Percentiles rank a stretch among this genome's conserved stretches.
These are phyloP conservation scores for Rhynchospora pubera DNA, from an alignment of 176 grass and related monocot species.

Conservation along the genomic window DNA sequence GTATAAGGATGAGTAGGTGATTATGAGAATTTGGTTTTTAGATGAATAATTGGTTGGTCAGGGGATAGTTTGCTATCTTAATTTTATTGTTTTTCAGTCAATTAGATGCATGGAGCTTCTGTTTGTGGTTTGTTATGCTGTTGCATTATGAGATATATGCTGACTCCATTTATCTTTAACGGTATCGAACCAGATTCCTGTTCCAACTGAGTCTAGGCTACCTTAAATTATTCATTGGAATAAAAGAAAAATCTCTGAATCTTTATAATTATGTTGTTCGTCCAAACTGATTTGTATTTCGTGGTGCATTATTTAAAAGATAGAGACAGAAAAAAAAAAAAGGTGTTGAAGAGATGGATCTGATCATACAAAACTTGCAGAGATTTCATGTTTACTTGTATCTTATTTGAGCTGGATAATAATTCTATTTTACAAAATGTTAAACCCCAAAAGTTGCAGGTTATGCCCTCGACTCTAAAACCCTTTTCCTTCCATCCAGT, in stretches of 20 bases:
- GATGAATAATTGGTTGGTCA: not conserved
- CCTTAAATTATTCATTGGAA: not conserved
- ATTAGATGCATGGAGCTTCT: not conserved
- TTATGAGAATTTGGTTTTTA: not conserved
- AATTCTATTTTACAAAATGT: not conserved
- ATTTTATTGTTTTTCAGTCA: not conserved
- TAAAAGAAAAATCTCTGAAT: not conserved
- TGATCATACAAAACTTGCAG: not conserved
- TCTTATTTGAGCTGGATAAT: not conserved
- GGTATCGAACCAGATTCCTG: not conserved
- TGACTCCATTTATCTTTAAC: not conserved
- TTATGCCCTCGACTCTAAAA: not conserved
- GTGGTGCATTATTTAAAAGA: no score
- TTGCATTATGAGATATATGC: not conserved
- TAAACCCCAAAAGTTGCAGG: not conserved
- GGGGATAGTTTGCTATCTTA: not conserved
- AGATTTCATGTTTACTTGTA: not conserved
- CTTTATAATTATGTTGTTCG: not conserved
- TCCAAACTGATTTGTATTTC: not conserved
- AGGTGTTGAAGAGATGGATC: not conserved
- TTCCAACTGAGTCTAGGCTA: not conserved
- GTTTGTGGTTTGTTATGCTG: not conserved
- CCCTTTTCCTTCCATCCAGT: slow-evolving; percentile 18
- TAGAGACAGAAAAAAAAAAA: not conserved
- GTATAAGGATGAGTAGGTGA: slow-evolving; percentile 36